Conservation (phyloP, 495 filamentous ascomycete genomes). For the Aspergillus sclerotioniger region DNA sequence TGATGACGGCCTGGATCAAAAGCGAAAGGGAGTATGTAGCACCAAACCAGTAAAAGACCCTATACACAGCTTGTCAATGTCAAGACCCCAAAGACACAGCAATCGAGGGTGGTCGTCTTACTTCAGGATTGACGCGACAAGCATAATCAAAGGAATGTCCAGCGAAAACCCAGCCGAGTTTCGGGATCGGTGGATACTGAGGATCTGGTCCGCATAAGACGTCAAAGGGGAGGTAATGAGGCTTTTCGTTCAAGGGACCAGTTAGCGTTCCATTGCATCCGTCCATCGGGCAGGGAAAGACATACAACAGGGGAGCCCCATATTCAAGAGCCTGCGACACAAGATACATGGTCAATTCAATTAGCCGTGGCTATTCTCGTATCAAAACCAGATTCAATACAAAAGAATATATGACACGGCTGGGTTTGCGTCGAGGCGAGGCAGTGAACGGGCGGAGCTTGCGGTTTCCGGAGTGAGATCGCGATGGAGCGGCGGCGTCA, state of each 20-base stretch:
- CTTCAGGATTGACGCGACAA: conserved; percentile 88
- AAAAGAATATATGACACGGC: not conserved
- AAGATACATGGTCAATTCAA: conserved; percentile 35
- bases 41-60: conserved; percentile 93
- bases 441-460: conserved; percentile 5
- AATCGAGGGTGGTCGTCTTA: conserved; percentile 36
- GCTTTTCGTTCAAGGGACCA: conserved; percentile 24
- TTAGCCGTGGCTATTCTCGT: not conserved
- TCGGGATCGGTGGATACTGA: conserved; percentile 76
- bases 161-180: conserved; percentile 85
- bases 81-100: not conserved
- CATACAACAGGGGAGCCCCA: conserved; percentile 48
- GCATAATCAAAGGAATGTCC: conserved; percentile 97
- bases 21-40: conserved; percentile 77
- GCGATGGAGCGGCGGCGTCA: not conserved
- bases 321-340: conserved; percentile 43
- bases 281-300: not conserved
- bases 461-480: not conserved
- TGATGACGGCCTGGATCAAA: conserved; percentile 81
- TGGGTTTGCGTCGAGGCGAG: not conserved
- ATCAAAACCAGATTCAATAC: not conserved
- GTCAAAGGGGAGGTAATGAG: conserved; percentile 80
- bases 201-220: conserved; percentile 88
- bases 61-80: conserved; percentile 27
- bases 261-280: conserved; percentile 17